Percentiles rank a stretch among this genome's conserved stretches.
These are phyloP conservation scores for Dactylellina cionopaga DNA, from an alignment of 2,329 filamentous ascomycete species.

Conservation along the genomic window DNA sequence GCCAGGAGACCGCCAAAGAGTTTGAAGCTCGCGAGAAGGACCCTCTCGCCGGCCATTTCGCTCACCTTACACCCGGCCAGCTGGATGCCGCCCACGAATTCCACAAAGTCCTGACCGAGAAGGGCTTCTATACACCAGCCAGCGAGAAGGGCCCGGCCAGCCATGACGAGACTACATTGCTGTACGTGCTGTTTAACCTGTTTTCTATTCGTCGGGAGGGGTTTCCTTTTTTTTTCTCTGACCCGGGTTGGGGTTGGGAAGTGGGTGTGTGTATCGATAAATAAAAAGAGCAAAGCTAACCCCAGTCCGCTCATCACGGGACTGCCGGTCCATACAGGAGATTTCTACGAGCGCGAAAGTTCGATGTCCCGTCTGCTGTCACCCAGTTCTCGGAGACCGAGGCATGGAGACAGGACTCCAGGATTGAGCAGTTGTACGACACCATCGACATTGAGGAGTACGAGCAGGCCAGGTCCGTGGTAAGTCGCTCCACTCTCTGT, in stretches of 20 bases:
- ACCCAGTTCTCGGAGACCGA: slow-evolving; percentile 88
- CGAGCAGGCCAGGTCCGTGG: slow-evolving; percentile 79
- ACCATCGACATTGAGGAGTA: slow-evolving; percentile 87
- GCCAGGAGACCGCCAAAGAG: slow-evolving; percentile 47
- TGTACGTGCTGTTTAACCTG: slow-evolving; percentile 60
- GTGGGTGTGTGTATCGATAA: slow-evolving; percentile 17
- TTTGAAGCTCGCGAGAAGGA: slow-evolving; percentile 49
- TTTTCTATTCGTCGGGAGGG: slow-evolving; percentile 7
- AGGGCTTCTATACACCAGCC: slow-evolving; percentile 61
- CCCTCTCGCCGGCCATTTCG: slow-evolving; percentile 46
- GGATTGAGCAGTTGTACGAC: slow-evolving; percentile 81
- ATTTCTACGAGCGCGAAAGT: slow-evolving; percentile 85
- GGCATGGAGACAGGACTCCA: slow-evolving; percentile 82
- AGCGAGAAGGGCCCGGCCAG: slow-evolving; percentile 60
- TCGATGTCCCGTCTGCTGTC: slow-evolving; percentile 79
- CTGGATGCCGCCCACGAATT: slow-evolving; percentile 41
- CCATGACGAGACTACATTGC: slow-evolving; percentile 64
- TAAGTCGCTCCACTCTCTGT: slow-evolving; percentile 61
- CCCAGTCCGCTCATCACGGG: slow-evolving; percentile 41
- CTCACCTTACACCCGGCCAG: slow-evolving; percentile 37
- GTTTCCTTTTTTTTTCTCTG: background rate
- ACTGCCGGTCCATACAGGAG: slow-evolving; percentile 67
- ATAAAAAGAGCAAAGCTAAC: slow-evolving; percentile 55
- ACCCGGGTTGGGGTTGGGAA: background rate
- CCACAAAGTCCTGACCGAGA: slow-evolving; percentile 28